Percentiles rank a stretch among this genome's conserved stretches.
Conservation (phyloP, 768 basidiomycete genomes). For the Mycena galopus region DNA sequence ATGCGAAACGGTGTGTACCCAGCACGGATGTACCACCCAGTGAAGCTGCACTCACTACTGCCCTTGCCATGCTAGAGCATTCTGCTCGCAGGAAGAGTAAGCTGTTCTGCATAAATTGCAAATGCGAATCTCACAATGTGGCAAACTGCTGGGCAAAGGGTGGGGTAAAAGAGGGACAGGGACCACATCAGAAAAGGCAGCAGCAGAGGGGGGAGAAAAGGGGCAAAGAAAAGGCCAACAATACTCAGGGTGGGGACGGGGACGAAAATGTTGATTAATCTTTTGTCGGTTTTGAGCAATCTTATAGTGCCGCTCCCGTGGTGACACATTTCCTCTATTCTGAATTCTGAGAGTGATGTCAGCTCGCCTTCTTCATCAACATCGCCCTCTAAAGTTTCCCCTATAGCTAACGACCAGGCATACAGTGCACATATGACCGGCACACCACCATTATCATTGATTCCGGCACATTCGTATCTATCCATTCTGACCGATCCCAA, state of each 20-base stretch:
- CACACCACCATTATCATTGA: not conserved
- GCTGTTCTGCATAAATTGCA: not conserved
- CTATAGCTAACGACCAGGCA: not conserved
- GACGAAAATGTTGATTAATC: not conserved
- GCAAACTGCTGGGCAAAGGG: not conserved
- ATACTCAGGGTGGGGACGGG: conserved; percentile 9
- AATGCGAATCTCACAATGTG: not conserved
- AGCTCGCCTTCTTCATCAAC: not conserved
- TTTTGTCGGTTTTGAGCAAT: not conserved
- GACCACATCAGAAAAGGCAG: not conserved
- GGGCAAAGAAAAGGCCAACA: conserved; percentile 5
- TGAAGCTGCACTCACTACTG: not conserved
- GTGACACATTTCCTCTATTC: not conserved
- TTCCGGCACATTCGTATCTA: not conserved
- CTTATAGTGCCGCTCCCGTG: not conserved
- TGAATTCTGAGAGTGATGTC: not conserved
- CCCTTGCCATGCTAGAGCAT: not conserved
- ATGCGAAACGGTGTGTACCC: not conserved
- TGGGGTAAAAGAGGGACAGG: not conserved
- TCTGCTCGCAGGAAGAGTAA: not conserved
- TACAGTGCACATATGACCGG: not conserved
- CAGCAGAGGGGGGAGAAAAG: conserved; percentile 5
- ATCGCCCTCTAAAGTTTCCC: not conserved
- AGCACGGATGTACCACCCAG: not conserved
- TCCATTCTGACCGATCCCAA: not conserved